Percentiles rank a stretch among this genome's conserved stretches.
These are phyloP conservation scores for Saitozyma podzolica DNA, from an alignment of 768 basidiomycete species.

Conservation along the genomic window DNA sequence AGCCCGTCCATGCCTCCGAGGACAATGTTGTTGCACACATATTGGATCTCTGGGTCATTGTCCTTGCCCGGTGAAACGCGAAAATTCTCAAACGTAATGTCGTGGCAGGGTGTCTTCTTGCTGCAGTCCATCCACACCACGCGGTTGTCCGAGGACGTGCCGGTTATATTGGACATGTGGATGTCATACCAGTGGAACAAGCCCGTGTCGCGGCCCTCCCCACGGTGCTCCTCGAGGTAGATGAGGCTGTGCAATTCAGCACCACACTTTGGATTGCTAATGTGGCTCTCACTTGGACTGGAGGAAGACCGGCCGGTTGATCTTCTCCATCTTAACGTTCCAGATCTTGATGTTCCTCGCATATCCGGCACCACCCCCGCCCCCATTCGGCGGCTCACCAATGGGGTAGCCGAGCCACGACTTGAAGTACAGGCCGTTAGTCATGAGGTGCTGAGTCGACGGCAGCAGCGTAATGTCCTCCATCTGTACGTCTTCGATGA, in stretches of 20 bases:
- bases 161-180: constrained; percentile 30
- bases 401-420: constrained; percentile 34
- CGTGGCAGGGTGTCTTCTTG: constrained; percentile 29
- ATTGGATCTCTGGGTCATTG: constrained; percentile 29
- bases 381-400: constrained; percentile 36
- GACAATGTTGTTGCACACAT: constrained; percentile 40
- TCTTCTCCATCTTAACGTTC: constrained; percentile 34
- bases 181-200: constrained; percentile 38
- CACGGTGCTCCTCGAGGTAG: constrained; percentile 21
- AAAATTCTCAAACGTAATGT: constrained; percentile 30
- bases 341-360: constrained; percentile 28
- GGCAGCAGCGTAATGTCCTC: constrained; percentile 26
- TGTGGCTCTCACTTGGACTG: constrained; percentile 19
- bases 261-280: not conserved
- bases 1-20: constrained; percentile 32
- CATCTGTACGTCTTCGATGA: constrained; percentile 29
- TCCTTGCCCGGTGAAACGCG: constrained; percentile 28
- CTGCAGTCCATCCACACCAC: constrained; percentile 34
- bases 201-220: constrained; percentile 23
- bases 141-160: constrained; percentile 25
- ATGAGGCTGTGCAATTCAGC: constrained; percentile 17
- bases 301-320: constrained; percentile 27
- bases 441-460: constrained; percentile 28
- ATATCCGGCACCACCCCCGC: constrained; percentile 35
- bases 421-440: constrained; percentile 40